phyloP scores from a whole-genome alignment of 345 rosid species.

The Trapa incisa region DNA sequence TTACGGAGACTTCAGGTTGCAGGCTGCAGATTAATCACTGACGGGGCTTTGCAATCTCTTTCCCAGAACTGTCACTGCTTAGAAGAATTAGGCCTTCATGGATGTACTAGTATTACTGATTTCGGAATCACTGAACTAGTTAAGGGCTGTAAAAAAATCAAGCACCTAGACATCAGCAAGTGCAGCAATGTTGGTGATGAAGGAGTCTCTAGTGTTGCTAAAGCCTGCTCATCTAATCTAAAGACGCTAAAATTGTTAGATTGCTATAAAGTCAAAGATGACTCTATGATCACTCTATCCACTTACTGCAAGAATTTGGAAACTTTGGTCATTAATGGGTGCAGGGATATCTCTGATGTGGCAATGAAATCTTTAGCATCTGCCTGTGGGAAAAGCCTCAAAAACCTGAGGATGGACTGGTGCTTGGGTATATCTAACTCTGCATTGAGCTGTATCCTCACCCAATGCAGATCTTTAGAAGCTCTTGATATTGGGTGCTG shows the following conservation, averaged over 20 bases:
- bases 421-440: conserved; percentile 66
- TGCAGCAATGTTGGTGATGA: conserved; percentile 66
- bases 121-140: conserved; percentile 57
- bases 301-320: conserved; percentile 56
- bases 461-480: conserved; percentile 62
- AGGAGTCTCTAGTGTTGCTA: conserved; percentile 54
- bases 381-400: conserved; percentile 52
- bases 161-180: conserved; percentile 57
- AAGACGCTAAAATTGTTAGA: conserved; percentile 68
- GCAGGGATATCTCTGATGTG: conserved; percentile 54
- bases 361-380: conserved; percentile 47
- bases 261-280: conserved; percentile 65
- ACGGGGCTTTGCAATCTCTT: conserved; percentile 35
- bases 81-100: conserved; percentile 58
- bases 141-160: conserved; percentile 49
- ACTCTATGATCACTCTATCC: conserved; percentile 49
- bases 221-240: conserved; percentile 53
- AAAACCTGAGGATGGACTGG: conserved; percentile 88
- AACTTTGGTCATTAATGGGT: conserved; percentile 73
- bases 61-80: conserved; percentile 47
- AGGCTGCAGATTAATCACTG: conserved; percentile 59
- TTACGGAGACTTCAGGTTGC: conserved; percentile 51
- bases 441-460: conserved; percentile 49
- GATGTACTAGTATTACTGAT: conserved; percentile 62
- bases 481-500: conserved; percentile 89